Evolutionary conservation across 2,329 filamentous ascomycete species (phyloP), one percentile per base, ranked within the genome.

Genomic region (Aspergillus sergii): DNA sequence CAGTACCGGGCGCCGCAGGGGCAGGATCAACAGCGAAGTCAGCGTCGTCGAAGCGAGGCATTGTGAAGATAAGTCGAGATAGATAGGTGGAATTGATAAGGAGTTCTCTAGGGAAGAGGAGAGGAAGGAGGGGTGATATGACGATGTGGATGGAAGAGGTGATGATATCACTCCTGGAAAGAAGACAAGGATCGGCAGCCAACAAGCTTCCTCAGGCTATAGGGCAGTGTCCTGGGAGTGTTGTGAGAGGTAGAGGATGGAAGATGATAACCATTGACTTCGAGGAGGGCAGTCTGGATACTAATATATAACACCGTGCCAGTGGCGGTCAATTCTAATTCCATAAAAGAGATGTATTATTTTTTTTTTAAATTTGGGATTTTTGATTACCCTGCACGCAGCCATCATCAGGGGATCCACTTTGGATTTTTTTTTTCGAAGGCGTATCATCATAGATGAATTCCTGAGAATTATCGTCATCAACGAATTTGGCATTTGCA

Each of bases 21-120:
- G 67, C 62, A 56, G 78, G 66, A 36, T 83, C 75, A 48, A 80
- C 79, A 60, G 75, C 80, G 66, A 87, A 81, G 69, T 88, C 85
- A 66, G 81, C 78, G 66, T 89, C 85, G 66, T 88, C 85, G 72
- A 85, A 86, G 68, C 81, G 79, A 80, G 87, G 82, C 87, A 90
- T 89, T 65, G 68, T 86, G 79, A 67, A 46, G 21, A 43, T 58
- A 61, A 70, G 64, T 59, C 64, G 28, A 67, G 60, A 58, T 63
- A 61, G 28, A 28, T 48, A n/a, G 45, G 11, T 28, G 12, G 45
- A 48, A 48, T 14, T 48, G 45, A 48, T 48, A 14, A 19, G 14
- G 9, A 30, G 28, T 12, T n/a, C 21, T 9, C n/a, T 45, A 23
- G 43, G 43, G 5, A n/a, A 11, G 41, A 57, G 26, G 34, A 56